phyloP scores from a whole-genome alignment of 257 asterid species.

The Solanum pennellii region DNA sequence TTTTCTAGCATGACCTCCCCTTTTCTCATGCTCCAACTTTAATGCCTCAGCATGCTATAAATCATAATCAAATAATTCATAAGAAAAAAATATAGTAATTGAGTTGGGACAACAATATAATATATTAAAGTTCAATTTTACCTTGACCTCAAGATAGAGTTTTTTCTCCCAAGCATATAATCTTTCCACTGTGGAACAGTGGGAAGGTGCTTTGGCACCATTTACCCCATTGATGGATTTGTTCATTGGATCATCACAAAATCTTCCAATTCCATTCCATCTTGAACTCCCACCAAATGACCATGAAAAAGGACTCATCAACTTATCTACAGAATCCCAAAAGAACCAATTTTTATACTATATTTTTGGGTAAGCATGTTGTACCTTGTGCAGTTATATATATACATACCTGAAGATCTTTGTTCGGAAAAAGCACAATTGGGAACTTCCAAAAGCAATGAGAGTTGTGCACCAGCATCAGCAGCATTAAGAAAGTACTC shows the following conservation, averaged over 20 bases:
- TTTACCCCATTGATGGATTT: slow-evolving; percentile 8
- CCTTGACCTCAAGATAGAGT: slow-evolving; percentile 90
- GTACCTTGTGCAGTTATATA: background rate
- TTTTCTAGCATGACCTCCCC: slow-evolving; percentile 49
- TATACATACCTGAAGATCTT: slow-evolving; percentile 40
- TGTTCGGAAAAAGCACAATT: slow-evolving; percentile 45
- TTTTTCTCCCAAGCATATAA: slow-evolving; percentile 87
- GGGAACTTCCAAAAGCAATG: slow-evolving; percentile 72
- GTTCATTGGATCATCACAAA: slow-evolving; percentile 54
- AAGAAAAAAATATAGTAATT: background rate
- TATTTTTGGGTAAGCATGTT: background rate
- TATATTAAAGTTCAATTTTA: slow-evolving; percentile 1
- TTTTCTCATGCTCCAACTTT: slow-evolving; percentile 76
- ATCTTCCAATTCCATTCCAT: slow-evolving; percentile 85
- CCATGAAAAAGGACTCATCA: slow-evolving; percentile 47
- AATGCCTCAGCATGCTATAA: slow-evolving; percentile 64
- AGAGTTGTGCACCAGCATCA: slow-evolving; percentile 71
- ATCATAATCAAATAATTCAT: background rate
- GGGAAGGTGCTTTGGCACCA: slow-evolving; percentile 39
- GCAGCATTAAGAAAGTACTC: slow-evolving; percentile 87
- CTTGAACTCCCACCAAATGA: slow-evolving; percentile 68
- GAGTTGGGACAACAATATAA: background rate
- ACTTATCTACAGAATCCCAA: slow-evolving; percentile 33
- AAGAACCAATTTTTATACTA: background rate
- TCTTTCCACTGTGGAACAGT: slow-evolving; percentile 80